Evolutionary conservation across 176 grass and related monocot genomes (phyloP), one percentile per base, ranked within the genome.

Genomic region (Cenchrus purpureus): DNA sequence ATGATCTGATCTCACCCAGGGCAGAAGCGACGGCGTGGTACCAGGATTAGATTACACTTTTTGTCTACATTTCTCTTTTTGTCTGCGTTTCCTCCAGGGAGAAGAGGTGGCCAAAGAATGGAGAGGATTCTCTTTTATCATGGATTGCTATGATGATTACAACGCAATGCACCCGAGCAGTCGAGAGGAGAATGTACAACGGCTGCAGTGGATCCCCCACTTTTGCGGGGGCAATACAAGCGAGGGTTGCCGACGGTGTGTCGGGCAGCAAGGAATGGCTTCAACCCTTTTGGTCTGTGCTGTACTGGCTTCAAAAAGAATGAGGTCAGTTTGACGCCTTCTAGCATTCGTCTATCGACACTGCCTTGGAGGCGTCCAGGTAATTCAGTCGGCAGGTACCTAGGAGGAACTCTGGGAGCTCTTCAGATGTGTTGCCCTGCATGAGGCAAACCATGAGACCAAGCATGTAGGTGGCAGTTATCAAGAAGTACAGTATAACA

Each of bases 371-470:
- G 78, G 90, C 86, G 68, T 99, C 97, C 53, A 99, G 86, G 68
- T 94, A 91, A 83, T 94, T 96, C 84, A 99, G 69, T 25, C 94
- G 73, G 82, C 94, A 96, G 20, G 97, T 99, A 57, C 97, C 97
- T 4, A 99, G 86, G 50, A 96, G 90, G 82, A 89, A 80, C 79
- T 96, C 97, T 19, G 94, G 97, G 50, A 99, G 93, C 88, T 99
- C 97, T 90, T 99, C 97, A 74, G 92, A 68, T 0, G 91, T 92
- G 68, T 97, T 96, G n/a, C 94, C 94, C 97, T 99, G 87, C 78
- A 87, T 70, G 14, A 82, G 51, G 16, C 59, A 82, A 72, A 78
- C 20, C 1, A 37, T 40, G 50, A 73, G 52, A 64, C 45, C 4
- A 58, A 50, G 19, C 15, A 63, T 66, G 20, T 8, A 52, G 17